Evolutionary conservation across 345 rosid species (phyloP).

Genomic region (Brassica nigra): DNA sequence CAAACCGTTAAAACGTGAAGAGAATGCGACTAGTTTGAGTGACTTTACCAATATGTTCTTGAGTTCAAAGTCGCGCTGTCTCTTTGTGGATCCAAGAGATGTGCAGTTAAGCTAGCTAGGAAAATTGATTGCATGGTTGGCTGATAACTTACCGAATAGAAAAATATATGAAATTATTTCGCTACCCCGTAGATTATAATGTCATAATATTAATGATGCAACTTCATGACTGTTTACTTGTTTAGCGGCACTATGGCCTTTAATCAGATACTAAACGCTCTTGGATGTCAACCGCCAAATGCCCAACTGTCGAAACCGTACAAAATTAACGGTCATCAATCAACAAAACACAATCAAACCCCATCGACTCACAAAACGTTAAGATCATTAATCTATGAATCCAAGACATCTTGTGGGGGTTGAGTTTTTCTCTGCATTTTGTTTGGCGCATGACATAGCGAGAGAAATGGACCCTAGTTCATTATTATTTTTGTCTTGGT

Average conservation of each 20-base stretch:
- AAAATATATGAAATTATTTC: background rate
- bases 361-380: slow-evolving; percentile 20
- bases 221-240: background rate
- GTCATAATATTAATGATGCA: background rate
- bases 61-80: slow-evolving; percentile 38
- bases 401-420: slow-evolving; percentile 35
- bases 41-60: slow-evolving; percentile 34
- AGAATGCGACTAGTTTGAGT: slow-evolving; percentile 25
- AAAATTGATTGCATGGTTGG: background rate
- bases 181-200: background rate
- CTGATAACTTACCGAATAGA: background rate
- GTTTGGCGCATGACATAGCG: background rate
- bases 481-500: background rate
- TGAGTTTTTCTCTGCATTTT: background rate
- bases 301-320: slow-evolving; percentile 6
- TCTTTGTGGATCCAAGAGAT: slow-evolving; percentile 93
- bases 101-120: slow-evolving; percentile 37
- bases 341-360: slow-evolving; percentile 11
- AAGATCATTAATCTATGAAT: slow-evolving; percentile 4
- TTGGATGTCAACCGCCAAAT: slow-evolving; percentile 26
- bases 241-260: background rate
- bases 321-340: slow-evolving; percentile 20
- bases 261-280: slow-evolving; percentile 1
- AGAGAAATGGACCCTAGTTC: slow-evolving; percentile 24
- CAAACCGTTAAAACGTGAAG: slow-evolving; percentile 54